Base-by-base conservation (phyloP, 176 grass and related monocot species). In the Lolium rigidum region DNA sequence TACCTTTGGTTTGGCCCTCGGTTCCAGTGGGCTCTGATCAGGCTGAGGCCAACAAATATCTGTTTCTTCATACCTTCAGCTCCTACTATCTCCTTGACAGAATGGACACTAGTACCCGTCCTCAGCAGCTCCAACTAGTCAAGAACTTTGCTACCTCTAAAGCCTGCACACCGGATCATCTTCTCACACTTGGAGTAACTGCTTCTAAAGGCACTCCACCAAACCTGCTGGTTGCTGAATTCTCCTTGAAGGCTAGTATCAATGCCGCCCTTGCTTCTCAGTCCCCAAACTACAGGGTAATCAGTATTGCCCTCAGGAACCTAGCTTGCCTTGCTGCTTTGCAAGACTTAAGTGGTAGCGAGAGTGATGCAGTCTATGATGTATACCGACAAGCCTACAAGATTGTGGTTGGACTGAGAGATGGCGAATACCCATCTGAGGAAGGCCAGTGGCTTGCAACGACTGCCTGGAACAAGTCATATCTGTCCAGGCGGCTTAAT, bases 391-490 rank as follows among this genome's bases (percentile, higher is more conserved):
- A 94, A 88, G 97, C 97, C 43, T 94, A 94, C 76, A 88, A 90
- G 86, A 98, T 98, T 77, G 48, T 98, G 55, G 81, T 98, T 76
- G 97, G 97, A 76, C 91, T 98, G 77, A 88, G 85, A 83, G 84
- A 83, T 49, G 90, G 90, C 39, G 97, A 96, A 74, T 98, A 95
- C 82, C 94, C 97, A 80, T 72, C 28, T 18, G 90, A 96, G 86
- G 97, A 94, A 87, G 97, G 92, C 22, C 84, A 91, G 83, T 98
- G 97, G 97, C 92, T 98, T 76, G 85, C 86, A 44, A 68, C 69
- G 71, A 87, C 86, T 52, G 93, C 93, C 62, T 98, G 97, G 97
- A 98, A 98, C 71, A 98, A 88, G 84, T 85, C 93, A 76, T 71
- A 57, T 69, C 54, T 98, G 25, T 79, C 88, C 46, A 77, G 56